Percentiles rank a stretch among this genome's conserved stretches.
These are phyloP conservation scores for Geotrichum fermentans DNA, from an alignment of 1,139 yeast genomes.

Conservation along the genomic window DNA sequence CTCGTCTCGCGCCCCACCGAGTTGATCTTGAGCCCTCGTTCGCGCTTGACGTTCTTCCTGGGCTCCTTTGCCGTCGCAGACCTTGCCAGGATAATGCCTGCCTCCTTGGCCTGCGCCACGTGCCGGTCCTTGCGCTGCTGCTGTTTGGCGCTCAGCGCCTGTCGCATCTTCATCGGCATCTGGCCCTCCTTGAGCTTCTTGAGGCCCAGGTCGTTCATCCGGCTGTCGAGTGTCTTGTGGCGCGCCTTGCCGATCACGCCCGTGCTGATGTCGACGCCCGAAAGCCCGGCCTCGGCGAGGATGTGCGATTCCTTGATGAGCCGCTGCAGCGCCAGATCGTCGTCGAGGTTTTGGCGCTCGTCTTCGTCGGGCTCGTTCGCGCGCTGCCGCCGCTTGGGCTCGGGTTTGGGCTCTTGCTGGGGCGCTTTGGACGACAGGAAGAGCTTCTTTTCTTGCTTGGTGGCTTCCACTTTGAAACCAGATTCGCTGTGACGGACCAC, in stretches of 20 bases:
- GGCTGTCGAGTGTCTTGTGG: conserved; percentile 62
- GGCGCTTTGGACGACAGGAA: conserved; percentile 44
- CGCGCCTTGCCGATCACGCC: conserved; percentile 80
- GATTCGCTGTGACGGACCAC: conserved; percentile 47
- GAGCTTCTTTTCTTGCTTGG: conserved; percentile 45
- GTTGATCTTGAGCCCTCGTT: conserved; percentile 74
- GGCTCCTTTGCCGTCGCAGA: conserved; percentile 56
- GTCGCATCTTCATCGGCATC: conserved; percentile 84
- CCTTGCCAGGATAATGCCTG: conserved; percentile 69
- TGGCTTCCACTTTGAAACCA: conserved; percentile 33
- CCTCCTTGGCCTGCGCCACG: conserved; percentile 73
- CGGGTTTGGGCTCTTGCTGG: conserved; percentile 30
- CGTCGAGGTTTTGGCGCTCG: conserved; percentile 49
- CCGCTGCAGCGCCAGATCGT: conserved; percentile 79
- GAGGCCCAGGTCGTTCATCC: conserved; percentile 51
- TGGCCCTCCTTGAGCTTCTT: conserved; percentile 52
- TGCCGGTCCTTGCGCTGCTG: conserved; percentile 31
- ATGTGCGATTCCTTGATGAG: conserved; percentile 83
- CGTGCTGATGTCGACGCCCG: conserved; percentile 73
- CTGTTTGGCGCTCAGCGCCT: conserved; percentile 68
- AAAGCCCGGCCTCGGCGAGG: conserved; percentile 50
- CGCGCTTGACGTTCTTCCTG: conserved; percentile 44
- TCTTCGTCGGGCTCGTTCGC: conserved; percentile 24
- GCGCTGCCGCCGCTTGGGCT: conserved; percentile 12
- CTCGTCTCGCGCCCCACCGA: conserved; percentile 74